Conservation (phyloP, 1,139 yeast species). For the Suhomyces bribrorum region DNA sequence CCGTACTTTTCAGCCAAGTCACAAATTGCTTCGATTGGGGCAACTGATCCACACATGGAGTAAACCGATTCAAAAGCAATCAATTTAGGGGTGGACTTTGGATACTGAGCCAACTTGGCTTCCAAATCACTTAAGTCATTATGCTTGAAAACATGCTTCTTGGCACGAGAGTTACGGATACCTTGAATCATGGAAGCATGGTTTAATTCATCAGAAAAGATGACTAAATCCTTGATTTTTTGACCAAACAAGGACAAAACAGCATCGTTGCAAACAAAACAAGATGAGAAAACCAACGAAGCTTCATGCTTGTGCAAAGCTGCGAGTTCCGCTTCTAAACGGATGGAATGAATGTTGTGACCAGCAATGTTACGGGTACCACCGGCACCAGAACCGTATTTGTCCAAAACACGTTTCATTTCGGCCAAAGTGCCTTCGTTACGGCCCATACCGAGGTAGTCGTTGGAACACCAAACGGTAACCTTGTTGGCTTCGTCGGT, state of each 20-base stretch:
- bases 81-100: constrained; percentile 82
- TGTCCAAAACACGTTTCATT: constrained; percentile 80
- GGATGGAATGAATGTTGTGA: constrained; percentile 85
- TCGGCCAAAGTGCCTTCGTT: constrained; percentile 69
- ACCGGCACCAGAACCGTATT: constrained; percentile 98
- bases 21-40: constrained; percentile 90
- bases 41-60: constrained; percentile 97
- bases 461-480: constrained; percentile 98
- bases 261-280: constrained; percentile 97
- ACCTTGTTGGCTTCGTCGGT: constrained; percentile 75
- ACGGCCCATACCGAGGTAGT: constrained; percentile 92
- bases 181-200: constrained; percentile 99
- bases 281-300: constrained; percentile 90
- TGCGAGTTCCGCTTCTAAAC: constrained; percentile 83
- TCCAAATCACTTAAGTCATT: constrained; percentile 86
- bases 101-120: constrained; percentile 71
- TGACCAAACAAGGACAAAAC: constrained; percentile 91
- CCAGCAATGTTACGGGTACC: constrained; percentile 99
- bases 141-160: constrained; percentile 88
- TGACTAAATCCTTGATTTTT: constrained; percentile 83
- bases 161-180: constrained; percentile 84
- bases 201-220: constrained; percentile 88
- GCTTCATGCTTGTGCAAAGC: constrained; percentile 93
- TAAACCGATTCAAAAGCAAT: constrained; percentile 97
- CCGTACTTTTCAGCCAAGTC: constrained; percentile 97